Base-by-base conservation (phyloP, 2,329 filamentous ascomycete genomes). In the Sarocladiaceae sp. region DNA sequence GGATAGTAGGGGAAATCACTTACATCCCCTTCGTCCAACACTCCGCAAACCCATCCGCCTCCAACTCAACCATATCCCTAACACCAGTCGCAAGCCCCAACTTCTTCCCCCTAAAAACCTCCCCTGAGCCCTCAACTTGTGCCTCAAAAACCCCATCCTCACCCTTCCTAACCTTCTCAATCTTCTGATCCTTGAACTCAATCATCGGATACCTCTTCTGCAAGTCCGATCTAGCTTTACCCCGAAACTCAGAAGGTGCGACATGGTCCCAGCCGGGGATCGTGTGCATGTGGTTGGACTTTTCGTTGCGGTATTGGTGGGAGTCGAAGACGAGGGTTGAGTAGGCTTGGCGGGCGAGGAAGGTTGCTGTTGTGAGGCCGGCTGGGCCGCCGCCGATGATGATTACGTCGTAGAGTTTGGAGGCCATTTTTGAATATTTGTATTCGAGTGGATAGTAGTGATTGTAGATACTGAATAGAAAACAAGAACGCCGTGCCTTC, bases 41-140 rank as follows among this genome's bases (percentile, higher is more conserved):
- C 36, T 82, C 75, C 0, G 57, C 67, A 55, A 80, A 85, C 0
- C 82, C 82, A 2, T 69, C 59, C 2, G 83, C 75, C 13, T 75
- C 58, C 2, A 60, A 68, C 0, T 76, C 76, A 28, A 76, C 59
- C 0, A 79, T 57, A 56, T 86, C 82, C 22, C 59, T 63, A 0
- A 78, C 69, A 0, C 83, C 82, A 0, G 68, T 79, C 0, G 78
- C 81, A 0, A 86, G 63, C 1, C 81, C 73, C 1, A 86, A 51
- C 54, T 79, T 84, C 44, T 69, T 69, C 0, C 79, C 80, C 10
- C 62, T 56, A 58, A 74, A 84, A 0, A 58, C 60, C 2, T 62
- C 58, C 0, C 76, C 78, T 0, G 65, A 31, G 1, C 60, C 65
- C 54, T 82, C 79, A 0, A 63, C 56, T 8, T 26, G 13, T 0